Base-by-base conservation (phyloP, 139 green algal species). In the Nannochloris sp. region DNA sequence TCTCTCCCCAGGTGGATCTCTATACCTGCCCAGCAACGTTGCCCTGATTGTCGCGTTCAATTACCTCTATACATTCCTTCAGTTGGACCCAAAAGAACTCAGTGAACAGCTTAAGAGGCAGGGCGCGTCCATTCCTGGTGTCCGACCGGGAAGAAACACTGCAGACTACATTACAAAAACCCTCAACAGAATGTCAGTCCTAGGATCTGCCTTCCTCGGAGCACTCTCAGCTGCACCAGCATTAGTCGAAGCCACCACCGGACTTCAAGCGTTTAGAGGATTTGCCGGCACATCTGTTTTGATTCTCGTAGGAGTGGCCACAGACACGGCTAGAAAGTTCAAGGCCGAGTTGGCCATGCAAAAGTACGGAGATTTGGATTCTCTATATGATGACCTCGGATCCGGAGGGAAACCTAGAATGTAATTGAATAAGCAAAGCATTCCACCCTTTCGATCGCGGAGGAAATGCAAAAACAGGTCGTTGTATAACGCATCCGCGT, bases 61-160 rank as follows among this genome's bases (percentile, higher is more conserved):
- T 79, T 99, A 96, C 81, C 96, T 96, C 77, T 99, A 99, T 84
- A 99, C 93, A 46, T 99, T 97, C 84, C 79, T 97, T 55, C 88
- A 95, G 78, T 73, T 99, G n/a, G 93, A 99, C 53, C 93, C 93
- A 55, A 95, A 95, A 67, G 93, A 99, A 65, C 68, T 99, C 51
- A 75, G 79, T 33, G 91, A 98, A 53, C 91, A 99, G 87, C 84
- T 99, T 5, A 98, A 98, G 85, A 76, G 78, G 49, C 60, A 66
- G 46, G 90, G 90, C 1, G 89, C 91, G 12, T 92, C 87, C 62
- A 91, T 99, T 64, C 88, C 90, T 5, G 82, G 78, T 36, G 75
- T 97, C 12, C 85, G 93, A 1, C 93, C 93, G 3, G 93, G 92
- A 36, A 74, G 77, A 20, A 77, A 84, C 48, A 99, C 93, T 0